Conservation (phyloP, 2,329 filamentous ascomycete species). For the Zarea fungicola region DNA sequence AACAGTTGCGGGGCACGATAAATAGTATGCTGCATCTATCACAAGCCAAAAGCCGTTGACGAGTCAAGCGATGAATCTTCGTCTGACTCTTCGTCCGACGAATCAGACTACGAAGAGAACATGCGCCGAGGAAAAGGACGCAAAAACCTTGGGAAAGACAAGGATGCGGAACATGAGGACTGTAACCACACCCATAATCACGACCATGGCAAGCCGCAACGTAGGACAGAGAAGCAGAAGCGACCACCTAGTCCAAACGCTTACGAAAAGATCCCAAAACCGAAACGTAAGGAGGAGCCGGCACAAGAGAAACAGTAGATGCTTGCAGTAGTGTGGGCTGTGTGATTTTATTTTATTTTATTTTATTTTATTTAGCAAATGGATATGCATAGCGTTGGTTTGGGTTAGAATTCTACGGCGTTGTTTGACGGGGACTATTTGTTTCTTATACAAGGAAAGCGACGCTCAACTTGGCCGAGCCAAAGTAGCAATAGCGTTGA, state of each 20-base stretch:
- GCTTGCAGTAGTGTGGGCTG: background rate
- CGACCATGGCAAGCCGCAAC: slow-evolving; percentile 21
- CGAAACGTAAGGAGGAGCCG: slow-evolving; percentile 30
- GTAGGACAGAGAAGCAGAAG: slow-evolving; percentile 38
- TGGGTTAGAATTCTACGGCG: background rate
- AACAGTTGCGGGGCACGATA: background rate
- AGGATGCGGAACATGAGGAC: slow-evolving; percentile 25
- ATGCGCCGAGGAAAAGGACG: slow-evolving; percentile 26
- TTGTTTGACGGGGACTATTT: too few species aligned
- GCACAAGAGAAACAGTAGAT: slow-evolving; percentile 16
- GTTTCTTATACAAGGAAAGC: too few species aligned
- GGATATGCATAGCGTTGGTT: slow-evolving; percentile 6
- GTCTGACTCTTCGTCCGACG: slow-evolving; percentile 49
- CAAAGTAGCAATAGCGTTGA: background rate
- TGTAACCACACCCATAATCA: slow-evolving; percentile 30
- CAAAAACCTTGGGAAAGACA: slow-evolving; percentile 34
- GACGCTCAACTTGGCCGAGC: too few species aligned
- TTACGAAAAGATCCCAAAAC: slow-evolving; percentile 66
- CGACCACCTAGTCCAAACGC: slow-evolving; percentile 68
- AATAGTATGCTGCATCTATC: slow-evolving; percentile 97
- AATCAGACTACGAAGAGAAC: slow-evolving; percentile 43
- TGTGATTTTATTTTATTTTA: background rate
- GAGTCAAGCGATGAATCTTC: slow-evolving; percentile 72
- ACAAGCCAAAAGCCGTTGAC: slow-evolving; percentile 73
- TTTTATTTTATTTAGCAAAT: background rate